Conservation (phyloP, 2,329 filamentous ascomycete species). For the Penicillium sp. region DNA sequence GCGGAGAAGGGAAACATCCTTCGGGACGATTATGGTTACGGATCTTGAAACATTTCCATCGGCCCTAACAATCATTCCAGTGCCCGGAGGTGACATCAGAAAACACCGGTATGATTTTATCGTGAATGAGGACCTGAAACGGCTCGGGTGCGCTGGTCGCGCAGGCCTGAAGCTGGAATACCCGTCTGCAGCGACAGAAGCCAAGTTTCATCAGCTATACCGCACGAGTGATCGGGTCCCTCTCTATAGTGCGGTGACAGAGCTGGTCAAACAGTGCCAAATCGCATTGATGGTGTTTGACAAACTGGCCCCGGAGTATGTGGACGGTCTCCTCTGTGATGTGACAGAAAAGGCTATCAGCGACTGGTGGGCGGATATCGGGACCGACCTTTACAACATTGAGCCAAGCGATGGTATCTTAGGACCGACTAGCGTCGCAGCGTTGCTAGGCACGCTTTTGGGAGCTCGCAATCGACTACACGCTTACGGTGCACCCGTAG, state of each 20-base stretch:
- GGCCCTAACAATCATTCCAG: slow-evolving; percentile 84
- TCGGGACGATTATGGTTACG: slow-evolving; percentile 90
- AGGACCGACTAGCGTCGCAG: slow-evolving; percentile 88
- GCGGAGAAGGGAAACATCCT: slow-evolving; percentile 74
- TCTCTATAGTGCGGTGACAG: slow-evolving; percentile 76
- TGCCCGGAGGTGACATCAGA: slow-evolving; percentile 82
- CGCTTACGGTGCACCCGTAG: slow-evolving; percentile 78
- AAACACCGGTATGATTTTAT: slow-evolving; percentile 83
- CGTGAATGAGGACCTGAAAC: slow-evolving; percentile 91
- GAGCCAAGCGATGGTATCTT: slow-evolving; percentile 92
- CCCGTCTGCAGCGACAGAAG: slow-evolving; percentile 78
- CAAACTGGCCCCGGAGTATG: slow-evolving; percentile 83
- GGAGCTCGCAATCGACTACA: slow-evolving; percentile 88
- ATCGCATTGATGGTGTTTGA: slow-evolving; percentile 85
- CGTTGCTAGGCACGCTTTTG: slow-evolving; percentile 82
- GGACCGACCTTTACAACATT: slow-evolving; percentile 86
- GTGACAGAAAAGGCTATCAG: slow-evolving; percentile 85
- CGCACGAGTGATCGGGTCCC: slow-evolving; percentile 81
- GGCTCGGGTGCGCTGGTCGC: slow-evolving; percentile 86
- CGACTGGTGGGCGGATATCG: slow-evolving; percentile 96
- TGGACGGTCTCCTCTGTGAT: slow-evolving; percentile 90
- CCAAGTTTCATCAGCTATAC: slow-evolving; percentile 92
- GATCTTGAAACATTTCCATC: slow-evolving; percentile 92
- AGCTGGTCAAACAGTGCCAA: slow-evolving; percentile 90
- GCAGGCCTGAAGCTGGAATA: slow-evolving; percentile 79